Conservation (phyloP, 805 yeast genomes). For the Helenozyma rhizophorensis region DNA sequence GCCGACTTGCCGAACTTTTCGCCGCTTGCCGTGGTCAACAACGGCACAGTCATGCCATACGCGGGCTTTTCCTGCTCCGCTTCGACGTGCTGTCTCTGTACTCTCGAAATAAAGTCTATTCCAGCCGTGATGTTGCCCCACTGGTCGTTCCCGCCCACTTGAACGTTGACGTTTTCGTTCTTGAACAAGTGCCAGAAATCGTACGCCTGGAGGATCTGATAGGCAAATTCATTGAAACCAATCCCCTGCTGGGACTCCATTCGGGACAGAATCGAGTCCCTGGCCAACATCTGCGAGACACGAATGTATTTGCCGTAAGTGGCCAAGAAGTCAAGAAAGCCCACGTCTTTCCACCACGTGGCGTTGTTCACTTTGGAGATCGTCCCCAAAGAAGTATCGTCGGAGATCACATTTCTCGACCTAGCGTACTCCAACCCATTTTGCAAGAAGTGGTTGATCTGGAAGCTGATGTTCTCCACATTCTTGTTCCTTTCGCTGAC, state of each 20-base stretch:
- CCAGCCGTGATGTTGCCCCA: slow-evolving; percentile 99
- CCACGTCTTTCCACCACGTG: slow-evolving; percentile 81
- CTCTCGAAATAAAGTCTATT: slow-evolving; percentile 72
- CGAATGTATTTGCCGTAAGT: slow-evolving; percentile 74
- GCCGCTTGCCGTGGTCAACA: slow-evolving; percentile 83
- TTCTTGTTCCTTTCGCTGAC: slow-evolving; percentile 50
- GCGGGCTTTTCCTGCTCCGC: slow-evolving; percentile 18
- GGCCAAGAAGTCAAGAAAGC: slow-evolving; percentile 74
- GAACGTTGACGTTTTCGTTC: slow-evolving; percentile 57
- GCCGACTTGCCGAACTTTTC: slow-evolving; percentile 96
- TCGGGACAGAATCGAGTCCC: slow-evolving; percentile 82
- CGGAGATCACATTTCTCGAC: slow-evolving; percentile 37
- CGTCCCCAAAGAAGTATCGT: slow-evolving; percentile 28
- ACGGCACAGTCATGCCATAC: slow-evolving; percentile 84
- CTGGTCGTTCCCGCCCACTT: slow-evolving; percentile 95
- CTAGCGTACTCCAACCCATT: slow-evolving; percentile 62
- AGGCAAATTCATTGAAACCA: slow-evolving; percentile 92
- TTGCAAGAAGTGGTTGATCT: slow-evolving; percentile 56
- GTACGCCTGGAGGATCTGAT: slow-evolving; percentile 89
- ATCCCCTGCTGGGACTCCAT: slow-evolving; percentile 67
- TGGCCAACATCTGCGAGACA: slow-evolving; percentile 78
- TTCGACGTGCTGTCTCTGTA: slow-evolving; percentile 23
- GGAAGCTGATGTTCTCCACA: slow-evolving; percentile 54
- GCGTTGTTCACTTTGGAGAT: slow-evolving; percentile 57
- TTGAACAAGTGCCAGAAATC: slow-evolving; percentile 82